Conservation (phyloP, 768 basidiomycete genomes). For the Lactarius trivialis region DNA sequence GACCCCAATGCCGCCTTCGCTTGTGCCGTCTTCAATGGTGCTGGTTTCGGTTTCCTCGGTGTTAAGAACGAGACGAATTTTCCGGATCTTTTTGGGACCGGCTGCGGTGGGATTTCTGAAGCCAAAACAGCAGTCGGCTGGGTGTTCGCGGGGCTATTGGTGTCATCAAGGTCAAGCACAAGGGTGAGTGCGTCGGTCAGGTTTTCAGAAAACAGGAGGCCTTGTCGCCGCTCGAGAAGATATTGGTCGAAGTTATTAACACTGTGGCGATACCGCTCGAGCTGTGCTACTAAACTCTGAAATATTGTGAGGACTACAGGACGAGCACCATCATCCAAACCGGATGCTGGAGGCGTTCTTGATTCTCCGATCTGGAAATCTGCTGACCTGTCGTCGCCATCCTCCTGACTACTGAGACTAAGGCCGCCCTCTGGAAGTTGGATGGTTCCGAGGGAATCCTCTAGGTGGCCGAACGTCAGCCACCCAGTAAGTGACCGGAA, state of each 20-base stretch:
- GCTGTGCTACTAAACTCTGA: slow-evolving; percentile 70
- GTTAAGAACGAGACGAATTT: slow-evolving; percentile 74
- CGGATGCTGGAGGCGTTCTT: slow-evolving; percentile 54
- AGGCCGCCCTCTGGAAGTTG: slow-evolving; percentile 23
- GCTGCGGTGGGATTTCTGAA: slow-evolving; percentile 38
- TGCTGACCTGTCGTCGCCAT: slow-evolving; percentile 75
- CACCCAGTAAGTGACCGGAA: slow-evolving; percentile 83
- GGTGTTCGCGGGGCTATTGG: slow-evolving; percentile 24
- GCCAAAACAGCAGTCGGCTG: slow-evolving; percentile 28
- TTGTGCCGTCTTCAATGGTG: slow-evolving; percentile 27
- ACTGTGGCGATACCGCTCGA: slow-evolving; percentile 69
- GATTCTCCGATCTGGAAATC: slow-evolving; percentile 67
- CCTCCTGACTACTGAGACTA: slow-evolving; percentile 32
- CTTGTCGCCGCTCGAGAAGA: slow-evolving; percentile 79
- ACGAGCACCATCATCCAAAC: slow-evolving; percentile 62
- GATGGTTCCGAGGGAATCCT: slow-evolving; percentile 27
- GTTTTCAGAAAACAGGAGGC: slow-evolving; percentile 87
- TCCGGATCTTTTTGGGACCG: slow-evolving; percentile 46
- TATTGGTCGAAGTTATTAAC: slow-evolving; percentile 80
- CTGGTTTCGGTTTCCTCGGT: slow-evolving; percentile 58
- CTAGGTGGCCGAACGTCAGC: slow-evolving; percentile 62
- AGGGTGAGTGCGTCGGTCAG: slow-evolving; percentile 82
- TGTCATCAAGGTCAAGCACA: slow-evolving; percentile 54
- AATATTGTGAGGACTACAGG: slow-evolving; percentile 80
- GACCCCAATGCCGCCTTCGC: slow-evolving; percentile 36